Evolutionary conservation across 371 early-diverging fungal species (phyloP).

Genomic region (Mucor saturninus): DNA sequence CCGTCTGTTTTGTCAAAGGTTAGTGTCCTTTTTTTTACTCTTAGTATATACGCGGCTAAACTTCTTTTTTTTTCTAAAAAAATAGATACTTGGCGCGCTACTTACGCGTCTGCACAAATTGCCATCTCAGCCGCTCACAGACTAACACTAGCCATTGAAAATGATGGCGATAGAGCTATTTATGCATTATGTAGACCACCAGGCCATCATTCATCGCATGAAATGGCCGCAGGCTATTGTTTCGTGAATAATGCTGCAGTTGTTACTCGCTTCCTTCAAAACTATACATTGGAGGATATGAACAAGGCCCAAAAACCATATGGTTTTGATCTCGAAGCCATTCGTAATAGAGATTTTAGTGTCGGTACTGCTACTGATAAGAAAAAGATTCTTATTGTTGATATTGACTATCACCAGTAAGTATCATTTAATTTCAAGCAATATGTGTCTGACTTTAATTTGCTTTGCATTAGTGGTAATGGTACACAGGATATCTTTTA

Average conservation of each 20-base stretch:
- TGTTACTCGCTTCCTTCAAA: slow-evolving; percentile 61
- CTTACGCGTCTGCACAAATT: slow-evolving; percentile 69
- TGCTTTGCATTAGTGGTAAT: slow-evolving; percentile 58
- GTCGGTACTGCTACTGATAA: slow-evolving; percentile 23
- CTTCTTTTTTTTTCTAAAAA: background rate
- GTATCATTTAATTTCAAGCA: background rate
- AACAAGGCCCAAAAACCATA: slow-evolving; percentile 24
- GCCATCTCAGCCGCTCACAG: slow-evolving; percentile 65
- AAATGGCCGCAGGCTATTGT: slow-evolving; percentile 63
- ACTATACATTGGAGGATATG: slow-evolving; percentile 40
- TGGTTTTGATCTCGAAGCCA: slow-evolving; percentile 7
- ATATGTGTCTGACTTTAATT: too few species aligned
- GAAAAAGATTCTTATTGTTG: slow-evolving; percentile 57
- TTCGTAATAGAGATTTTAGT: slow-evolving; percentile 14
- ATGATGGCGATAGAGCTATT: slow-evolving; percentile 30
- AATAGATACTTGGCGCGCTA: slow-evolving; percentile 68
- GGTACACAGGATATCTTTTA: slow-evolving; percentile 79
- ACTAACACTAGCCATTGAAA: slow-evolving; percentile 30
- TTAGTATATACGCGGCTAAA: background rate
- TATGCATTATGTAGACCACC: slow-evolving; percentile 77
- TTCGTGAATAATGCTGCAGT: slow-evolving; percentile 67
- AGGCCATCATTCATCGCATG: slow-evolving; percentile 65
- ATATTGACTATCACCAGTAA: slow-evolving; percentile 74
- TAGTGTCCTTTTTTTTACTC: background rate
- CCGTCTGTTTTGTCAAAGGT: slow-evolving; percentile 63